Percentiles rank a stretch among this genome's conserved stretches.
phyloP scores from a whole-genome alignment of 345 rosid genomes.

The Anastatica hierochuntica region DNA sequence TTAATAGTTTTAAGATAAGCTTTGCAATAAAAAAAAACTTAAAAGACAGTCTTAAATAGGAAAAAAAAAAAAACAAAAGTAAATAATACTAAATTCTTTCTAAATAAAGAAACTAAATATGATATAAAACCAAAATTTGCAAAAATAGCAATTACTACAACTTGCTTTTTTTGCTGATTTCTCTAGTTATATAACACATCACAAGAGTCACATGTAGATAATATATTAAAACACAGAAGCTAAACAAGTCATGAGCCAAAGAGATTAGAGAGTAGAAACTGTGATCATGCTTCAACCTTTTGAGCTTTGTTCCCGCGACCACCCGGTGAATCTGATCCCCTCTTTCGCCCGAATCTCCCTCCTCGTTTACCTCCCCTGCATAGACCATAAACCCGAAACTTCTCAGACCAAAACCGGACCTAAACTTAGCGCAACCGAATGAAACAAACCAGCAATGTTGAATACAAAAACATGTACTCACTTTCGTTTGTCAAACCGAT shows the following conservation, averaged over 20 bases:
- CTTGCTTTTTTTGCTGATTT: neutral
- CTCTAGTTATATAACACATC: neutral
- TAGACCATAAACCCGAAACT: neutral
- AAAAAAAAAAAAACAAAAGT: neutral
- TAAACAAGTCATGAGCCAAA: conserved; percentile 6
- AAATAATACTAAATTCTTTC: too few relatives aligned
- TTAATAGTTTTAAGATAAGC: neutral
- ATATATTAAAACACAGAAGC: conserved; percentile 6
- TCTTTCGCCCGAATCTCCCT: conserved; percentile 49
- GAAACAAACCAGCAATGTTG: too few relatives aligned
- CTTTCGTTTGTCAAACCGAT: conserved; percentile 59
- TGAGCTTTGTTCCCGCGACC: conserved; percentile 62
- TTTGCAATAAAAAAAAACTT: neutral
- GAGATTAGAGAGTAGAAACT: neutral
- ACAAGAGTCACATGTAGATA: neutral
- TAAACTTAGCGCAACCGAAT: neutral
- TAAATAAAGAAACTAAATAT: too few relatives aligned
- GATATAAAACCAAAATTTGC: too few relatives aligned
- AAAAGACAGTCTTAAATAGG: neutral
- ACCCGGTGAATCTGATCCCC: conserved; percentile 36
- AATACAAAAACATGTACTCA: conserved; percentile 23
- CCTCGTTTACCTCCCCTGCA: conserved; percentile 76
- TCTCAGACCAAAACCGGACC: neutral
- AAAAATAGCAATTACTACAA: too few relatives aligned
- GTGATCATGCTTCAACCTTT: conserved; percentile 31